These are phyloP conservation scores for Penicillium janthinellum DNA, from an alignment of 2,329 filamentous ascomycete genomes.

Conservation along the genomic window DNA sequence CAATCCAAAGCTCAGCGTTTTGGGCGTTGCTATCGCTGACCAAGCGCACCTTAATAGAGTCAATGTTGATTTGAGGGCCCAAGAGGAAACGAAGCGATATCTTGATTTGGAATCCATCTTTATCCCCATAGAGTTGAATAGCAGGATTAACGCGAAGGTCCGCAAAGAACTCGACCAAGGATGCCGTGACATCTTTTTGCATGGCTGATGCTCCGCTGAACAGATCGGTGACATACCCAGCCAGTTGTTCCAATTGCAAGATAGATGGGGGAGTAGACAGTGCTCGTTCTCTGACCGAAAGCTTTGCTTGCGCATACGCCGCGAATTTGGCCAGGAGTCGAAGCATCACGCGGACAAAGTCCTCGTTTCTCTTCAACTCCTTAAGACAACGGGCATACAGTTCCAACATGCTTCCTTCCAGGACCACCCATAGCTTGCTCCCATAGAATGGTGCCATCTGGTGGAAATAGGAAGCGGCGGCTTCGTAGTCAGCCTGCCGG, in stretches of 20 bases:
- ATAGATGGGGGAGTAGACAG: constrained; percentile 35
- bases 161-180: constrained; percentile 73
- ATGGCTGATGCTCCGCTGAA: constrained; percentile 53
- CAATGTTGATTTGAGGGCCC: constrained; percentile 67
- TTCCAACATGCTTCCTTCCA: constrained; percentile 81
- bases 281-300: constrained; percentile 35
- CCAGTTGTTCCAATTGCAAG: constrained; percentile 33
- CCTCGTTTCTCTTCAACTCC: constrained; percentile 72
- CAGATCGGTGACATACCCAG: constrained; percentile 45
- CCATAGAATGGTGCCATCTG: constrained; percentile 78
- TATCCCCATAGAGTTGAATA: constrained; percentile 68
- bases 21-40: constrained; percentile 52
- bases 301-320: constrained; percentile 33
- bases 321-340: constrained; percentile 58
- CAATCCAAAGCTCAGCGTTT: constrained; percentile 68
- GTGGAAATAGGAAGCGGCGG: constrained; percentile 76
- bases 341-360: constrained; percentile 75
- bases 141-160: constrained; percentile 67
- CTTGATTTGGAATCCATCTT: constrained; percentile 73
- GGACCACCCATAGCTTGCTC: constrained; percentile 72
- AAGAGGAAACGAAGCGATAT: constrained; percentile 72
- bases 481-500: constrained; percentile 69
- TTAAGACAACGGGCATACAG: constrained; percentile 84
- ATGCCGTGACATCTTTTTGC: constrained; percentile 65
- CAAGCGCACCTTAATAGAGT: constrained; percentile 66